Evolutionary conservation across 2,329 filamentous ascomycete genomes (phyloP).

Genomic region (Harringtonia aguacate): DNA sequence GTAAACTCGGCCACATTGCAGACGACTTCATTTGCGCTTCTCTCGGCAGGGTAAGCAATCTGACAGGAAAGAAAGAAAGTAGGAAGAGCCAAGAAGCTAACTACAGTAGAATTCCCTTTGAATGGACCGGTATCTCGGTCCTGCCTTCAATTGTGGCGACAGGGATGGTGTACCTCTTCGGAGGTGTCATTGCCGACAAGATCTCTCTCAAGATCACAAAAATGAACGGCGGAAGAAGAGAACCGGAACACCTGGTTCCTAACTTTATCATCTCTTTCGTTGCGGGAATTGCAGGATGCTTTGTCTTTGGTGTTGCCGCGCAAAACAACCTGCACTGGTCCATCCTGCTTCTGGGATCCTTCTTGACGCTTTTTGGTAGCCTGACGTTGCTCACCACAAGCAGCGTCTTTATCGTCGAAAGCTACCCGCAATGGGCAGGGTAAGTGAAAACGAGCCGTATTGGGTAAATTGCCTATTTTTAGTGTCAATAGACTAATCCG

Average conservation of each 20-base stretch:
- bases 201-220: conserved; percentile 6
- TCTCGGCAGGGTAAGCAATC: conserved; percentile 1
- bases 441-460: neutral
- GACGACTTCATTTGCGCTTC: conserved; percentile 6
- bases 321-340: conserved; percentile 19
- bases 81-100: neutral
- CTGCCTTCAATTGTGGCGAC: conserved; percentile 5
- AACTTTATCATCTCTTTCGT: conserved; percentile 20
- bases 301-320: conserved; percentile 21
- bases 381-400: conserved; percentile 19
- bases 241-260: conserved; percentile 22
- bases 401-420: conserved; percentile 23
- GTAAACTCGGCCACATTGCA: conserved; percentile 4
- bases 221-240: conserved; percentile 10
- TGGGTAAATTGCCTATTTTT: neutral
- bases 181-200: conserved; percentile 6
- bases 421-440: conserved; percentile 21
- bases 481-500: neutral
- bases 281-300: conserved; percentile 17
- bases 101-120: conserved; percentile 8
- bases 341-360: conserved; percentile 17
- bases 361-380: conserved; percentile 18
- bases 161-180: conserved; percentile 5
- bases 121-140: conserved; percentile 4
- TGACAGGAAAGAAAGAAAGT: neutral